phyloP scores from a whole-genome alignment of 2,329 filamentous ascomycete genomes.

The Paracorniculantispora psalliotae region DNA sequence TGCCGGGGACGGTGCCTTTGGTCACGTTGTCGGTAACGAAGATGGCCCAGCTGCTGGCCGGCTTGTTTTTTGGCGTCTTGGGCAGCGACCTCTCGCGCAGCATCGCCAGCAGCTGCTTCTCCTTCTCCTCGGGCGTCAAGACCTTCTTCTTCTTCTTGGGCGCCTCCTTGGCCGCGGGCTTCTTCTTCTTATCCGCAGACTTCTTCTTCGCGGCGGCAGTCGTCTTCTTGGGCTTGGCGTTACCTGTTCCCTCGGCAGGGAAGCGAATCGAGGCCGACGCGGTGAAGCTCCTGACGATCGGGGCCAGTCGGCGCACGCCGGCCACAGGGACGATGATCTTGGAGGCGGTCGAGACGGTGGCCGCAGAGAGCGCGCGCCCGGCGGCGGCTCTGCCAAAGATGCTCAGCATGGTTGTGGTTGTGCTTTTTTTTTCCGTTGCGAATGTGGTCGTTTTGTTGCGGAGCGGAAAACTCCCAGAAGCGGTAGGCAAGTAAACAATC shows the following conservation, averaged over 20 bases:
- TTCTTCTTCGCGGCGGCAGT: conserved; percentile 24
- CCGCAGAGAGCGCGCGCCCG: conserved; percentile 27
- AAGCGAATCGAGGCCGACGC: conserved; percentile 25
- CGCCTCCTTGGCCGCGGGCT: conserved; percentile 22
- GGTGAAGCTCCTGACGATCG: conserved; percentile 27
- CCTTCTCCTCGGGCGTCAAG: conserved; percentile 35
- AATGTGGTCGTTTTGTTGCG: neutral
- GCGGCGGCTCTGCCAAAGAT: conserved; percentile 35
- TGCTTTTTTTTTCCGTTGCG: neutral
- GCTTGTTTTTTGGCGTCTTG: conserved; percentile 31
- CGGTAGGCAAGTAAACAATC: conserved; percentile 7
- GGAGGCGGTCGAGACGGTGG: conserved; percentile 19
- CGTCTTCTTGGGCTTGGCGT: conserved; percentile 21
- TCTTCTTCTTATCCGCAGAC: conserved; percentile 18
- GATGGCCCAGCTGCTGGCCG: conserved; percentile 32
- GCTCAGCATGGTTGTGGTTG: conserved; percentile 33
- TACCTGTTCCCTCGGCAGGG: conserved; percentile 19
- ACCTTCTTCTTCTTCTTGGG: conserved; percentile 27
- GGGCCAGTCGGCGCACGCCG: conserved; percentile 17
- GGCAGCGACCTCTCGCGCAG: conserved; percentile 39
- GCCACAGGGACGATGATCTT: conserved; percentile 20
- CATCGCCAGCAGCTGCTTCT: conserved; percentile 27
- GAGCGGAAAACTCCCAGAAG: neutral
- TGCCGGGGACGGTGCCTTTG: neutral
- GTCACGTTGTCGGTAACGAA: conserved; percentile 31